Evolutionary conservation across 768 basidiomycete species (phyloP), one percentile per base, ranked within the genome.

Genomic region (Mycena pura): DNA sequence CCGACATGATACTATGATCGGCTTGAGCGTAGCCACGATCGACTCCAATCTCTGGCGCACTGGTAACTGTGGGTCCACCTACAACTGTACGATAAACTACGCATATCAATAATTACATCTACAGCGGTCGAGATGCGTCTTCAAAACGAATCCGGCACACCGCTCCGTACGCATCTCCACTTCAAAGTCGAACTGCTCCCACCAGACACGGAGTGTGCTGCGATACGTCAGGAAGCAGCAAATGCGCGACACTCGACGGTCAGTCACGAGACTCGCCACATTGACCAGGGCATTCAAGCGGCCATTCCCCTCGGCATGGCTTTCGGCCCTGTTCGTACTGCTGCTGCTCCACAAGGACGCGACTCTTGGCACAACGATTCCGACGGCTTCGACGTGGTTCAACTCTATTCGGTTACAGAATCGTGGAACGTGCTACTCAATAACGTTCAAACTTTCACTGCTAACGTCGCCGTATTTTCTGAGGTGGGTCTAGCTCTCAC

Each of bases 131-230:
- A 31, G 17, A 34, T 44, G 6, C 34, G 19, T 22, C 52, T 49
- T 19, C n/a, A n/a, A n/a, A 36, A 29, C 28, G 14, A 48, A 17
- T 11, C 32, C 6, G 60, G 24, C 3, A 21, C 46, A 11, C 8
- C 9, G 43, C 31, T 29, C 2, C 17, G 17, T 5, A 48, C 60
- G 10, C 44, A 46, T 17, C 34, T 61, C 22, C 28, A 43, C 17
- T 61, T 39, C 29, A 31, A 9, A 6, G n/a, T 54, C n/a, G 46
- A 55, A n/a, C 52, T 55, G 3, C 60, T 61, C 9, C 17, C 52
- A 14, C 29, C 24, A 31, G 47, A 55, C 29, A 39, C 46, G 2
- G 39, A 45, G 1, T 34, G 6, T 28, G 60, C 53, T 22, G 21
- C 36, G 2, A 10, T 19, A 11, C 60, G 52, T 6, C 52, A 32